phyloP scores from a whole-genome alignment of 2,329 filamentous ascomycete genomes.

The Aspergillus jensenii region DNA sequence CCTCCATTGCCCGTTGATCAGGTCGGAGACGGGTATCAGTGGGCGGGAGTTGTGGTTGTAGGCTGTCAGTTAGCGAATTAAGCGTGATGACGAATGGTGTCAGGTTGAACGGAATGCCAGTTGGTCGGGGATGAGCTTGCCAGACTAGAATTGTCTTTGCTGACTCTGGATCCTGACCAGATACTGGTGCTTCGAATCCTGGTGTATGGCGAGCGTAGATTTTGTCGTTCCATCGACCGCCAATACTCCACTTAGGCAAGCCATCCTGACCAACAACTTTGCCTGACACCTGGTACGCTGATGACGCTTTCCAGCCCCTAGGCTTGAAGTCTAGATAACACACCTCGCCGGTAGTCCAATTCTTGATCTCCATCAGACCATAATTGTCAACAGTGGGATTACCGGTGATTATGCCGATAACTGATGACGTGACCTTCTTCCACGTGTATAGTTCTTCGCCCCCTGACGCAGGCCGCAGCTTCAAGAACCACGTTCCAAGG shows the following conservation, averaged over 20 bases:
- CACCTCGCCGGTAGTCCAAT: slow-evolving; percentile 93
- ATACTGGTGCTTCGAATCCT: slow-evolving; percentile 69
- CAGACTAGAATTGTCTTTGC: slow-evolving; percentile 83
- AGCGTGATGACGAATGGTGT: slow-evolving; percentile 94
- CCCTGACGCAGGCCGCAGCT: slow-evolving; percentile 71
- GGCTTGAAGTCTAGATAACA: slow-evolving; percentile 90
- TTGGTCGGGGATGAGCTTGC: slow-evolving; percentile 79
- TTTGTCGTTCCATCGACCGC: slow-evolving; percentile 95
- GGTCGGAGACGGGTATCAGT: slow-evolving; percentile 92
- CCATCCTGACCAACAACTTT: slow-evolving; percentile 79
- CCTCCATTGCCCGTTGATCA: slow-evolving; percentile 97
- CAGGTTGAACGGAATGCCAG: slow-evolving; percentile 91
- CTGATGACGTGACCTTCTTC: slow-evolving; percentile 97
- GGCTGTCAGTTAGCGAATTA: slow-evolving; percentile 84
- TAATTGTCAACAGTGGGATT: slow-evolving; percentile 98
- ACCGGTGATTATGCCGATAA: slow-evolving; percentile 97
- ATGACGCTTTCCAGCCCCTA: slow-evolving; percentile 91
- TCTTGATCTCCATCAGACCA: slow-evolving; percentile 94
- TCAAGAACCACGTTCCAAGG: slow-evolving; percentile 94
- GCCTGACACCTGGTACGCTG: slow-evolving; percentile 83
- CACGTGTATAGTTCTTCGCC: slow-evolving; percentile 91
- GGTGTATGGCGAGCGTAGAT: slow-evolving; percentile 92
- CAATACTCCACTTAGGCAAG: slow-evolving; percentile 83
- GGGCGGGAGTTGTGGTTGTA: slow-evolving; percentile 75
- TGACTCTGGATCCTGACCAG: slow-evolving; percentile 60